Evolutionary conservation across 2,329 filamentous ascomycete species (phyloP), one percentile per base, ranked within the genome.

Genomic region (Calonectria leucothoes): DNA sequence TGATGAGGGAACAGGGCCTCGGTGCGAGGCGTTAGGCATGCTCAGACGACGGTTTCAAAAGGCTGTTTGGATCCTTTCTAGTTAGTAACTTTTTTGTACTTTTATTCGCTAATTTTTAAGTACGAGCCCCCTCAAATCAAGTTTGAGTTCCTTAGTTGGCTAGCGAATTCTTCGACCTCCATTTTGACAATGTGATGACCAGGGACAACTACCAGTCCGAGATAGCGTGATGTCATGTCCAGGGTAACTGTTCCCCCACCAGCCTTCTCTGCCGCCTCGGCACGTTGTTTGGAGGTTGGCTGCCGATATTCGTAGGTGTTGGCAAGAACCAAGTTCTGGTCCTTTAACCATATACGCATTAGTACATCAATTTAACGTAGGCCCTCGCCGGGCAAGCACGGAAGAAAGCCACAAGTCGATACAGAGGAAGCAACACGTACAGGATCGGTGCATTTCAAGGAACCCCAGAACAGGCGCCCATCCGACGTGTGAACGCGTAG

Each of bases 371-470:
- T 52, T 14, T 37, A 33, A 35, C 45, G 33, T 27, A 8, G 7
- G 10, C 6, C 6, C 39, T 25, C 20, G 4, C 11, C 17, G 7
- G 27, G 14, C 7, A 27, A 48, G 11, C 27, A 7, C 29, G 35
- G 49, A 11, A 17, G 14, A 37, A 27, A 52, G 25, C 14, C 11
- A 6, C n/a, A 37, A 10, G 23, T 10, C 1, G n/a, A 14, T 5
- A 33, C 33, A 17, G 33, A 23, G 2, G n/a, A 35, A 27, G n/a
- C 35, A 42, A 61, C n/a, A 88, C 90, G 65, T 86, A 97, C 95
- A 73, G 94, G 92, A 87, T 99, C 97, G 35, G 96, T 98, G 87
- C 97, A 99, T 85, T 97, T 98, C 86, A 99, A 94, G 76, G 92
- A 90, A 25, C 97, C 97, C 69, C 95, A 91, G 84, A 98, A 99